phyloP scores from a whole-genome alignment of 257 asterid species.

The Osmanthus fragrans region DNA sequence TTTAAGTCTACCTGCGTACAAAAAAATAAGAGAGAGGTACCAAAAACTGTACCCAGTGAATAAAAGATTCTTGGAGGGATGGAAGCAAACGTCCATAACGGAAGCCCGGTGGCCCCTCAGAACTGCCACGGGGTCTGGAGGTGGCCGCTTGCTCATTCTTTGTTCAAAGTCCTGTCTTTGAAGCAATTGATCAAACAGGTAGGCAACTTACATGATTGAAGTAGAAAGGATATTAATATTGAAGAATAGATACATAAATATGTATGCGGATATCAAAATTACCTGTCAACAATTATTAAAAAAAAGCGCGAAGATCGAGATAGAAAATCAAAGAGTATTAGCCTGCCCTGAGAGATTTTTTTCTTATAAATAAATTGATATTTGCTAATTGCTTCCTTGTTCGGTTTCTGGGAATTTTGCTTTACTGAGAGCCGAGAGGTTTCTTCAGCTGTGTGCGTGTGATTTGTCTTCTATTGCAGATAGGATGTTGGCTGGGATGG shows the following conservation, averaged over 20 bases:
- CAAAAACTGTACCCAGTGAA: conserved; percentile 52
- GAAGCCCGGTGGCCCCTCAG: conserved; percentile 97
- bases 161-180: conserved; percentile 21
- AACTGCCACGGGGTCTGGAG: conserved; percentile 90
- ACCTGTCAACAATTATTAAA: not conserved
- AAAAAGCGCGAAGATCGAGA: not conserved
- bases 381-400: too few relatives aligned
- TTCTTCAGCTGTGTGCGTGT: too few relatives aligned
- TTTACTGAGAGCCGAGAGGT: too few relatives aligned
- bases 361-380: too few relatives aligned
- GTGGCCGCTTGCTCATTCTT: conserved; percentile 71
- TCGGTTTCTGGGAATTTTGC: too few relatives aligned
- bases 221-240: not conserved
- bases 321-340: not conserved
- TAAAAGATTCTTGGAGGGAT: conserved; percentile 58
- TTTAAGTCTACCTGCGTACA: not conserved
- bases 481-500: too few relatives aligned
- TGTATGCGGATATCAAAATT: not conserved
- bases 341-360: too few relatives aligned
- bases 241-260: not conserved
- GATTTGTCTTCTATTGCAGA: too few relatives aligned
- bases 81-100: conserved; percentile 78
- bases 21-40: not conserved
- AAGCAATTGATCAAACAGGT: conserved; percentile 48
- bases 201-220: not conserved